Percentiles rank a stretch among this genome's conserved stretches.
Conservation (phyloP, 192 early-diverging fungal genomes). For the Backusella macrospora region DNA sequence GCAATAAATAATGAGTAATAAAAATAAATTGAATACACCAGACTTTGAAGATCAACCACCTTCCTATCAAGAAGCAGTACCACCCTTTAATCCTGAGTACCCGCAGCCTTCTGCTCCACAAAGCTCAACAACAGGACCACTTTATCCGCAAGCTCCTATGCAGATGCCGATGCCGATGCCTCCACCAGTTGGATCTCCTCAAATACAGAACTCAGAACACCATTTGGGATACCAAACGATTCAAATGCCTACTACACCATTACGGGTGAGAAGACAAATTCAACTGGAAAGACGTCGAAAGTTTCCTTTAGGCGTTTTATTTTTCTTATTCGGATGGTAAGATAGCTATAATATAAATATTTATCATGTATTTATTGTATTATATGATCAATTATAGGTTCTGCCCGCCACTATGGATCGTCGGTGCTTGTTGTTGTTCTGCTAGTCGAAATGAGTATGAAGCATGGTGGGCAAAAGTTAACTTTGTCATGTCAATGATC, state of each 20-base stretch:
- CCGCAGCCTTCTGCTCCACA: background rate
- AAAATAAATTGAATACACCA: background rate
- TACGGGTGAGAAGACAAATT: background rate
- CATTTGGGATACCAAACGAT: constrained; percentile 13
- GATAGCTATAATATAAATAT: background rate
- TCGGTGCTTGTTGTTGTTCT: constrained; percentile 30
- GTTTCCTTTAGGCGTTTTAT: constrained; percentile 22
- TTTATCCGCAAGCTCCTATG: background rate
- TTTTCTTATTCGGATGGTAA: constrained; percentile 33
- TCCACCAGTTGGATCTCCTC: background rate
- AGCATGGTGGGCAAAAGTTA: constrained; percentile 27
- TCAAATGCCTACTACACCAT: constrained; percentile 7
- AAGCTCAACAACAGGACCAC: background rate
- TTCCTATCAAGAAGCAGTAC: constrained; percentile 11
- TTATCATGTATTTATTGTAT: background rate
- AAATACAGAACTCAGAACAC: background rate
- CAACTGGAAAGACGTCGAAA: background rate
- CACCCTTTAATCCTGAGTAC: constrained; percentile 11
- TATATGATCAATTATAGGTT: constrained; percentile 8
- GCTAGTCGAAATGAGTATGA: constrained; percentile 33
- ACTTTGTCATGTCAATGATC: constrained; percentile 22
- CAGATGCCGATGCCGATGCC: background rate
- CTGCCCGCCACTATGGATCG: constrained; percentile 23
- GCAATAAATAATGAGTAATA: background rate
- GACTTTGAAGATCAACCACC: constrained; percentile 18